phyloP scores from a whole-genome alignment of 2,329 filamentous ascomycete species.

The Graphilbum sp. region DNA sequence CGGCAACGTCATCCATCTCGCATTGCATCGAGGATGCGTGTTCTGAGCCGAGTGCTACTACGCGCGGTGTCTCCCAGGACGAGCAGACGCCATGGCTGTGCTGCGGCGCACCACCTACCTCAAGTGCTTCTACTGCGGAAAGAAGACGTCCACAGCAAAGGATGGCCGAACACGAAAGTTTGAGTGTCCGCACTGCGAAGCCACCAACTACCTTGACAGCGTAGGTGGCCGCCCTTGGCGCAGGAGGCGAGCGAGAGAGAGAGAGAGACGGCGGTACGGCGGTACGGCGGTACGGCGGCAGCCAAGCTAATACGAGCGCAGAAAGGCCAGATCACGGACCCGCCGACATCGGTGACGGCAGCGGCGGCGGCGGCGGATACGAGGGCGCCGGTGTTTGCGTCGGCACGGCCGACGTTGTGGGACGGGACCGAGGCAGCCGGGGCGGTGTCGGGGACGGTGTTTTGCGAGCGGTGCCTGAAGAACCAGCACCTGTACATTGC shows the following conservation, averaged over 20 bases:
- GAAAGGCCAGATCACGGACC: constrained; percentile 82
- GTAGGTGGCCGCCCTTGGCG: too few relatives aligned
- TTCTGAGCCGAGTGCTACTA: too few relatives aligned
- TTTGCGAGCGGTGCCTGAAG: constrained; percentile 66
- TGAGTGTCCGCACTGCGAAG: constrained; percentile 63
- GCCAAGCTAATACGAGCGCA: constrained; percentile 20
- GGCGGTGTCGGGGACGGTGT: constrained; percentile 25
- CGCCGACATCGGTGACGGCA: constrained; percentile 33
- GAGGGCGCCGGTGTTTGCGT: too few relatives aligned
- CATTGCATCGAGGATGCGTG: too few relatives aligned
- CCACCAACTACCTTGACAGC: constrained; percentile 80
- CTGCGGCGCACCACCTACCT: constrained; percentile 28
- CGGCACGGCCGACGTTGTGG: too few relatives aligned
- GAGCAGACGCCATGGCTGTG: constrained; percentile 22
- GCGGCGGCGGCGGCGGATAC: too few relatives aligned
- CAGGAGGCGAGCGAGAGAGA: too few relatives aligned
- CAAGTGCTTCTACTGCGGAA: constrained; percentile 73
- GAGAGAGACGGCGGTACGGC: too few relatives aligned
- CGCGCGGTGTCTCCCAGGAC: too few relatives aligned
- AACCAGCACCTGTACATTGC: constrained; percentile 75
- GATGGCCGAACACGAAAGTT: constrained; percentile 47
- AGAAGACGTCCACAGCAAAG: constrained; percentile 42
- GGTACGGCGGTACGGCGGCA: too few relatives aligned
- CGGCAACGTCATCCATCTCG: too few relatives aligned
- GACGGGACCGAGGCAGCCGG: too few relatives aligned